Percentiles rank a stretch among this genome's conserved stretches.
Conservation (phyloP, 2,329 filamentous ascomycete genomes). For the Fusarium hostae region DNA sequence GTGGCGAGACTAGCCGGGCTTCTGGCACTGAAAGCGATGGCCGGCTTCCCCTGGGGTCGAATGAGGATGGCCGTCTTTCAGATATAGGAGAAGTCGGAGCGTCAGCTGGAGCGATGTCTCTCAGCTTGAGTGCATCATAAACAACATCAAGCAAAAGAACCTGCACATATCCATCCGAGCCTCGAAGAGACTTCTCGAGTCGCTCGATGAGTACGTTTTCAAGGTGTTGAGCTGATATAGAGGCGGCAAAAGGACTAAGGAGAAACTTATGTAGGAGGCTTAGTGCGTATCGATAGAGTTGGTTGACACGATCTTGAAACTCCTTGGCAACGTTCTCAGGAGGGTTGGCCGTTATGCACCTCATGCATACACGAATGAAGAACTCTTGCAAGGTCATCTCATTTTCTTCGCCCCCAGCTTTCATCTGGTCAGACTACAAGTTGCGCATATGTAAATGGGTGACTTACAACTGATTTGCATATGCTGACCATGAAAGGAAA, state of each 20-base stretch:
- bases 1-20: constrained; percentile 52
- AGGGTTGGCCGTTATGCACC: constrained; percentile 60
- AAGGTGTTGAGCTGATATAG: constrained; percentile 71
- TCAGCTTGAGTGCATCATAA: constrained; percentile 76
- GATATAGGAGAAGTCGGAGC: constrained; percentile 56
- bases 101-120: constrained; percentile 56
- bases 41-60: constrained; percentile 55
- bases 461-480: constrained; percentile 62
- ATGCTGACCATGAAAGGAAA: constrained; percentile 44
- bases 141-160: constrained; percentile 83
- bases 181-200: constrained; percentile 69
- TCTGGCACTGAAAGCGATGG: constrained; percentile 52
- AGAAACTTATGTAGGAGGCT: constrained; percentile 77
- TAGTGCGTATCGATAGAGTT: constrained; percentile 77
- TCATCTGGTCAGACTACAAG: constrained; percentile 31
- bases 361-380: constrained; percentile 73
- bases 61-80: constrained; percentile 59
- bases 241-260: constrained; percentile 68
- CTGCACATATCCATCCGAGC: constrained; percentile 77
- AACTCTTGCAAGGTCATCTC: constrained; percentile 74
- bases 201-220: constrained; percentile 77
- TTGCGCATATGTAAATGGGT: neutral
- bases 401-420: constrained; percentile 62
- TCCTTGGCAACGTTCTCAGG: constrained; percentile 38
- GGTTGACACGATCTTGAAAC: constrained; percentile 61